Evolutionary conservation across 768 basidiomycete species (phyloP), one percentile per base, ranked within the genome.

Genomic region (Suillus discolor): DNA sequence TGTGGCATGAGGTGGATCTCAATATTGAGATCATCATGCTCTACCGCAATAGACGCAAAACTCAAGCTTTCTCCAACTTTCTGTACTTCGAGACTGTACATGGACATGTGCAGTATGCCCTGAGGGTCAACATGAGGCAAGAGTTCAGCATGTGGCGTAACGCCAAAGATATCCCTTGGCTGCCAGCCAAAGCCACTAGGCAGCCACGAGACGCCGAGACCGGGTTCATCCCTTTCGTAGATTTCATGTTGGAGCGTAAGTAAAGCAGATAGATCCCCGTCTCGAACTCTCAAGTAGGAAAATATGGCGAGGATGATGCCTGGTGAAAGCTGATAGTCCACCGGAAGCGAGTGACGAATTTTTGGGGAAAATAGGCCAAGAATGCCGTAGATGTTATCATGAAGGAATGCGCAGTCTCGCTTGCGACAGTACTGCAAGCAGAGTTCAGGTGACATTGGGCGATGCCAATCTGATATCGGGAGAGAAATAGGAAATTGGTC

Each of bases 401-500:
- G 54, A 55, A 55, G 54, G 31, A 55, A 55, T 1, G 20, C 1
- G 31, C 54, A 34, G 11, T 55, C 54, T 55, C 54, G 54, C 54
- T n/a, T n/a, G 54, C 54, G 54, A 55, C 54, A 55, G 54, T 55
- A 55, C 12, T 34, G 54, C 54, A 55, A 34, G 20, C 54, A 55
- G 31, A 55, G 31, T 11, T 55, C 54, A n/a, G 54, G 54, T 34
- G 54, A 55, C 54, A 55, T 55, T 34, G 54, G 54, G 31, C 54
- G 54, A 12, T 55, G 4, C 54, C 54, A 55, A 55, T 55, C 20
- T 12, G 54, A 55, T 55, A 55, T 34, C 18, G 54, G 54, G 20
- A 34, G 18, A 20, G 54, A 55, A 34, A 55, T n/a, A 2, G 54
- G 54, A 12, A 55, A 55, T n/a, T 55, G 11, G 11, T 34, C 20